Percentiles rank a stretch among this genome's conserved stretches.
phyloP scores from a whole-genome alignment of 2,329 filamentous ascomycete genomes.

The Fusarium vanettenii region DNA sequence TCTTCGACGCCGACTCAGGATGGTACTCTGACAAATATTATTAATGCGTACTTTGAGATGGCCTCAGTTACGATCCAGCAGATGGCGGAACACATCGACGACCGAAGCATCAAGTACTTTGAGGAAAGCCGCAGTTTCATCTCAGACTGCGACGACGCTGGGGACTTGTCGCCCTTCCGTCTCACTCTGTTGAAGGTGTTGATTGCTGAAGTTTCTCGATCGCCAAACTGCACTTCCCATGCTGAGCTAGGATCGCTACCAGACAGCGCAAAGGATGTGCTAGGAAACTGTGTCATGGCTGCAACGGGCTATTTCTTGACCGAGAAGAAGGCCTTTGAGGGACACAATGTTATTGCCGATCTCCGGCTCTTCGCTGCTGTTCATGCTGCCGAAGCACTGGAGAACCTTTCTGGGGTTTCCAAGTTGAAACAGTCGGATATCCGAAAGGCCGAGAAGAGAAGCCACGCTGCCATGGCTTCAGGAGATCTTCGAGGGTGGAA shows the following conservation, averaged over 20 bases:
- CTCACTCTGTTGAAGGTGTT: slow-evolving; percentile 53
- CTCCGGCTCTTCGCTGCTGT: slow-evolving; percentile 49
- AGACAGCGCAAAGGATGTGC: slow-evolving; percentile 38
- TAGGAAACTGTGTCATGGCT: slow-evolving; percentile 43
- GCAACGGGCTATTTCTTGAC: slow-evolving; percentile 44
- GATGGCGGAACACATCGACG: slow-evolving; percentile 57
- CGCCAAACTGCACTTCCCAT: slow-evolving; percentile 42
- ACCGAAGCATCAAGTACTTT: slow-evolving; percentile 57
- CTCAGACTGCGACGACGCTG: slow-evolving; percentile 36
- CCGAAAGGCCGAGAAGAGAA: slow-evolving; percentile 51
- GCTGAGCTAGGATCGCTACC: slow-evolving; percentile 39
- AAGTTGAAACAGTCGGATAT: slow-evolving; percentile 47
- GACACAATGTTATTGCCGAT: slow-evolving; percentile 34
- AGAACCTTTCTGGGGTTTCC: slow-evolving; percentile 33
- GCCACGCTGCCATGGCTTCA: slow-evolving; percentile 46
- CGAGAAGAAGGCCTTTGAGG: slow-evolving; percentile 46
- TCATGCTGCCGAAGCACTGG: slow-evolving; percentile 45
- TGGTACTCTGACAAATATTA: slow-evolving; percentile 46
- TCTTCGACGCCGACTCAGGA: slow-evolving; percentile 39
- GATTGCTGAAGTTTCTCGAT: slow-evolving; percentile 42
- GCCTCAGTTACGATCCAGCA: slow-evolving; percentile 52
- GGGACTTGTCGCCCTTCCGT: slow-evolving; percentile 45
- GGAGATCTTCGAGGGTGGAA: slow-evolving; percentile 59
- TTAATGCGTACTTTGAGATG: slow-evolving; percentile 48
- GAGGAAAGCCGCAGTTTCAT: slow-evolving; percentile 43